A percentile compares a stretch with the other conserved stretches of the same genome.
phyloP scores from a whole-genome alignment of 1,139 yeast genomes.

The Magnusiomyces ingens region DNA sequence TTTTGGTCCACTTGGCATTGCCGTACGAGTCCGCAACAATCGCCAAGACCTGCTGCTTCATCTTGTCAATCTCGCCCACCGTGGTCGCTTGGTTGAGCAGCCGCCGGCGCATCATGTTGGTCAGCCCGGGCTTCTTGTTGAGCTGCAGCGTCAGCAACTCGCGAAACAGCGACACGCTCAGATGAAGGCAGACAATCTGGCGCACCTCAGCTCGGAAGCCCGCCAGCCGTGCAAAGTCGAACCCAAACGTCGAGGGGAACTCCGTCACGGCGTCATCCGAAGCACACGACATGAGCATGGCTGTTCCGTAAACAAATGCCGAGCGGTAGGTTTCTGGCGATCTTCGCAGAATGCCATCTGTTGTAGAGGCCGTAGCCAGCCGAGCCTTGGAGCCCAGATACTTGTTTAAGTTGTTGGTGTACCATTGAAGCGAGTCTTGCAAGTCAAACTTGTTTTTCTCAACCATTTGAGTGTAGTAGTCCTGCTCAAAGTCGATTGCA shows the following conservation, averaged over 20 bases:
- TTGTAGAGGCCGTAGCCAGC: not conserved
- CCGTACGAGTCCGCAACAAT: conserved; percentile 83
- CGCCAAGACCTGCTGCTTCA: conserved; percentile 60
- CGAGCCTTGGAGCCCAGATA: not conserved
- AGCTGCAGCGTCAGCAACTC: conserved; percentile 43
- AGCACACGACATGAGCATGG: conserved; percentile 65
- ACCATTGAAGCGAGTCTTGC: conserved; percentile 67
- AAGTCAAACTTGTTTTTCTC: conserved; percentile 61
- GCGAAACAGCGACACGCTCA: conserved; percentile 65
- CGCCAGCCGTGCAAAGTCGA: conserved; percentile 76
- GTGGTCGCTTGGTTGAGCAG: conserved; percentile 11
- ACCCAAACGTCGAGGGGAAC: conserved; percentile 77
- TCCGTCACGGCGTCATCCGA: conserved; percentile 53
- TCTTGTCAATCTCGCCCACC: conserved; percentile 24
- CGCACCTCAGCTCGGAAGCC: conserved; percentile 78
- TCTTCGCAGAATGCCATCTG: not conserved
- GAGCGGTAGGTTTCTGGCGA: conserved; percentile 7
- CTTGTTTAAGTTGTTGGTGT: conserved; percentile 25
- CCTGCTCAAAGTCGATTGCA: conserved; percentile 87
- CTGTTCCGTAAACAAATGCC: conserved; percentile 42
- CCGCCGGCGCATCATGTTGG: conserved; percentile 7
- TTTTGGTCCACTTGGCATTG: conserved; percentile 84
- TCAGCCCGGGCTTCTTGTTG: conserved; percentile 23
- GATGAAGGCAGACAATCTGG: conserved; percentile 72
- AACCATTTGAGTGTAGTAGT: conserved; percentile 70